Percentiles rank a stretch among this genome's conserved stretches.
These are phyloP conservation scores for Tetrahymena elliotti DNA, from an alignment of 73 alveolate species.

Conservation along the genomic window DNA sequence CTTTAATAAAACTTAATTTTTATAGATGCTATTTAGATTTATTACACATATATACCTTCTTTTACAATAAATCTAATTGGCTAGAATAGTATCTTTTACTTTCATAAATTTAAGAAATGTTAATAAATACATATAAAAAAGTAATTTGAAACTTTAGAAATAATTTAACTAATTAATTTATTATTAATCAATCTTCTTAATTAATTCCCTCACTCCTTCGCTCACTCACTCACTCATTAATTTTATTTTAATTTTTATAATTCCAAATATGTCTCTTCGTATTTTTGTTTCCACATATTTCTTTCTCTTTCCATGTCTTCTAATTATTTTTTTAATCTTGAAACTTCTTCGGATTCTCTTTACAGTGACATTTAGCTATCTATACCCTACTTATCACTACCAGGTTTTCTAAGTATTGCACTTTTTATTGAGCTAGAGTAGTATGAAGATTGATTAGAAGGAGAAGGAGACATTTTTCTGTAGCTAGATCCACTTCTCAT, in stretches of 20 bases:
- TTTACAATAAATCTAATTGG: no score
- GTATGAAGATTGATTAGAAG: neutral
- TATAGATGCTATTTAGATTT: no score
- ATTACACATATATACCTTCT: no score
- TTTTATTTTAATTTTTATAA: neutral
- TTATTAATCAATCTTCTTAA: no score
- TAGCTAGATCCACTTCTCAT: neutral
- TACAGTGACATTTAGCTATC: neutral
- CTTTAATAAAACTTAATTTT: no score
- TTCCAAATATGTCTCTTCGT: neutral
- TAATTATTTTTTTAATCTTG: neutral
- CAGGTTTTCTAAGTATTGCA: neutral
- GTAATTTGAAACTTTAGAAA: no score
- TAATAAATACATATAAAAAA: no score
- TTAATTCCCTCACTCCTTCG: no score
- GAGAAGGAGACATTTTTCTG: neutral
- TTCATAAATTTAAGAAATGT: no score
- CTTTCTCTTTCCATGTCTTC: neutral
- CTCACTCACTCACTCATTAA: neutral
- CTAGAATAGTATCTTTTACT: no score
- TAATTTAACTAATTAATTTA: no score
- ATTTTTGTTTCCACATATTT: neutral
- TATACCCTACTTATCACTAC: neutral
- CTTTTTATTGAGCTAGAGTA: neutral
- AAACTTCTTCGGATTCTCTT: neutral